Base-by-base conservation (phyloP, 352 stramenopile genomes). In the Phytophthora meadii region DNA sequence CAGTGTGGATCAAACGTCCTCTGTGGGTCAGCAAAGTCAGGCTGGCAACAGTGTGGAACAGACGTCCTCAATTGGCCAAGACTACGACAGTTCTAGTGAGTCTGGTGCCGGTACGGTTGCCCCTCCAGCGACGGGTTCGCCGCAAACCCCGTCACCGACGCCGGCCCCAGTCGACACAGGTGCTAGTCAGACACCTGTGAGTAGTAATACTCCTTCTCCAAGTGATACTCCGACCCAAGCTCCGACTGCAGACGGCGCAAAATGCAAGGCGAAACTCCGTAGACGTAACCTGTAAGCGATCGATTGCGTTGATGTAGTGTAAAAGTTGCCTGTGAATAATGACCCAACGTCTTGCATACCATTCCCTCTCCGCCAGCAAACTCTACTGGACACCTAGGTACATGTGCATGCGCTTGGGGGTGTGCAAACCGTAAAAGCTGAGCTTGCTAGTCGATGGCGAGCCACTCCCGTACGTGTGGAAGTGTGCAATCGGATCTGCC, bases 181-280 rank as follows among this genome's bases (percentile, higher is more conserved):
- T 19, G n/a, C 46, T 5, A 65, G 39, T 22, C 57, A 65, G 42
- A 52, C 32, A 6, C n/a, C 28, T 27, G 17, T 6, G 14, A 12
- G 22, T 22, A 12, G 14, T 10, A 41, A 5, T 14, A 65, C 49
- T 41, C 42, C 40, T 15, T n/a, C 28, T 40, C 24, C 58, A 5
- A 59, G 48, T 17, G 2, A 54, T 37, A 32, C 48, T 12, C 40
- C 40, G 14, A 59, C 46, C n/a, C 25, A 41, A 17, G 12, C 46
- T 12, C 52, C 41, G 7, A 4, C 10, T 12, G n/a, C 17, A 5
- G n/a, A 53, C 5, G 32, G 32, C 17, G 45, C 50, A 8, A 58
- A 58, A 24, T 72, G 64, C 51, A 59, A 68, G 44, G 56, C 40
- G n/a, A 72, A 72, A 14, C 44, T 72, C 1, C 56, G 64, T 39